Base-by-base conservation (phyloP, 2,329 filamentous ascomycete species). In the Diaporthe batatas region DNA sequence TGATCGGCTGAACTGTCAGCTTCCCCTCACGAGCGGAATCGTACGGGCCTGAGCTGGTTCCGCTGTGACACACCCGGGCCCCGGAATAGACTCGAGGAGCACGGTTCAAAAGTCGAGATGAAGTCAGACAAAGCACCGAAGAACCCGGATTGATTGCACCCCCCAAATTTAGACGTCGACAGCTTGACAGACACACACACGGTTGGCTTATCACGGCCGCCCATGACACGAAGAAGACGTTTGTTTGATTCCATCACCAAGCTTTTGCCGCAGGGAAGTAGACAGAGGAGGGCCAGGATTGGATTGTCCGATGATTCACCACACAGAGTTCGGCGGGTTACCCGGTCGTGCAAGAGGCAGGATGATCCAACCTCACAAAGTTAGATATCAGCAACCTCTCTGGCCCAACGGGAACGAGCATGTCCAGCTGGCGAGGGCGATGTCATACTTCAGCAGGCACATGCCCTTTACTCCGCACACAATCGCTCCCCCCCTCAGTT, bases 1-100 rank as follows among this genome's bases (percentile, higher is more conserved):
- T 51, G 11, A 36, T 23, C 44, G 62, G 62, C 62, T 65, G 62
- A 65, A 65, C 44, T 12, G 8, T 51, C 44, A 65, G 62, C 62
- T 51, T 23, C 59, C 59, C 59, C 59, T 65, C 59, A 23, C 44
- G 3, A 25, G 6, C 8, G 42, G 29, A 21, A 7, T 11, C 3
- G 29, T 10, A n/a, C 47, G 21, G 21, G 59, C 59, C 59, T 47
- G 32, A 36, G 42, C 18, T 34, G 59, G 42, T 65, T 34, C 2
- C 42, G 23, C n/a, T 34, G 25, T 2, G 5, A 3, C 12, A 29
- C 44, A 64, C 44, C 21, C 44, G 62, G 62, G 29, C 44, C 44
- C 62, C 23, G 6, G 7, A 51, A 51, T 65, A 65, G 62, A 32
- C 62, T 65, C 44, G 3, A 7, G 10, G 3, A 51, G 44, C 62